phyloP scores from a whole-genome alignment of 177 flowering plant genomes.

The Telopea speciosissima region DNA sequence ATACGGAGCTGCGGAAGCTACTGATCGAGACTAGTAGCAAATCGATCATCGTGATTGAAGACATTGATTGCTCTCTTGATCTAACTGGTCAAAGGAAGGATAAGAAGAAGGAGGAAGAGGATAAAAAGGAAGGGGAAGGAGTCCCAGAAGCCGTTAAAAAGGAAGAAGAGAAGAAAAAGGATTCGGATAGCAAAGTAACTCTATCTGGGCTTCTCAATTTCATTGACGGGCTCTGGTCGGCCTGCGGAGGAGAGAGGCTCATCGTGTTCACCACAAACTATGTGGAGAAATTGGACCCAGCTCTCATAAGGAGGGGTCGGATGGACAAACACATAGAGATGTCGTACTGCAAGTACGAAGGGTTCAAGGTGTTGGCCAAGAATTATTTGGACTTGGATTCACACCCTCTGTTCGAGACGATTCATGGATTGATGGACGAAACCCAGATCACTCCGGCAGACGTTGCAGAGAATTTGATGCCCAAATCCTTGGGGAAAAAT shows the following conservation, averaged over 20 bases:
- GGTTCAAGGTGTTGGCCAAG: slow-evolving; percentile 50
- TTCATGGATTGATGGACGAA: slow-evolving; percentile 22
- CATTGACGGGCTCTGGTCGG: slow-evolving; percentile 15
- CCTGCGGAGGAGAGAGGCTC: slow-evolving; percentile 40
- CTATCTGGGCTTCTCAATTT: slow-evolving; percentile 20
- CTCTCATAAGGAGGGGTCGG: slow-evolving; percentile 40
- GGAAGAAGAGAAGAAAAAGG: not conserved
- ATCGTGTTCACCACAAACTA: slow-evolving; percentile 34
- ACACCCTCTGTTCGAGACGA: slow-evolving; percentile 25
- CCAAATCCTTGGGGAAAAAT: slow-evolving; percentile 10
- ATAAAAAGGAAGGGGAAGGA: not conserved
- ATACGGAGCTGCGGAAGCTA: slow-evolving; percentile 20
- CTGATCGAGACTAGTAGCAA: slow-evolving; percentile 19
- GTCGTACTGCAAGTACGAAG: slow-evolving; percentile 42
- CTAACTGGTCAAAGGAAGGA: slow-evolving; percentile 14
- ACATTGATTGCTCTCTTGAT: slow-evolving; percentile 30
- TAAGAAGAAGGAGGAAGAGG: slow-evolving; percentile 3
- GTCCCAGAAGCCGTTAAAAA: not conserved
- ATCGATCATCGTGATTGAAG: slow-evolving; percentile 30
- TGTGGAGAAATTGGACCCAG: slow-evolving; percentile 31
- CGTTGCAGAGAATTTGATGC: slow-evolving; percentile 55
- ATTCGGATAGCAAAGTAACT: slow-evolving; percentile 14
- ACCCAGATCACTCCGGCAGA: slow-evolving; percentile 45
- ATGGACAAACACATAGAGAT: slow-evolving; percentile 59
- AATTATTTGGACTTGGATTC: slow-evolving; percentile 38